Evolutionary conservation across 139 green algal species (phyloP), one percentile per base, ranked within the genome.

Genomic region (Tetradesmus lagerheimii): DNA sequence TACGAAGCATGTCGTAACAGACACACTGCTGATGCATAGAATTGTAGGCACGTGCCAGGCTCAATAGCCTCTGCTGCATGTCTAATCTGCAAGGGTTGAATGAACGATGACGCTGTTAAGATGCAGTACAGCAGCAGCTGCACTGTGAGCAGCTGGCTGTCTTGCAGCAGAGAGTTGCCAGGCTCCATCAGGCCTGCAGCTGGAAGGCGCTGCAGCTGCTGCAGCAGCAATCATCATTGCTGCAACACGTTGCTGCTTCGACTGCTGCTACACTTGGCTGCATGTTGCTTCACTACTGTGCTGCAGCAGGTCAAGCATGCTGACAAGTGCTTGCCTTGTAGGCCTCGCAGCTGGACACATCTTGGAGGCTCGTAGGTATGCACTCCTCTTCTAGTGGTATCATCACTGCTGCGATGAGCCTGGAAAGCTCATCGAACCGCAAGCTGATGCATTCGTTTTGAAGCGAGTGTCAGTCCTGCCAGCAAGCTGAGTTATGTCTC

Each of bases 341-440:
- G 20, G 87, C 87, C 35, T 91, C 87, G 57, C 78, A 82, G 53
- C 78, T 87, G 53, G 76, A 47, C 34, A 87, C 79, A 80, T 91
- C 87, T 31, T 91, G 53, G 16, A 86, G 43, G 53, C 78, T 90
- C 6, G 86, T 79, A 18, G 41, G 38, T 11, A 43, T 50, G 25
- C 37, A 15, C 27, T 89, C 84, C 15, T 89, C 64, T 1, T 89
- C 84, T 6, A 82, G 41, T 8, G 66, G 41, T 64, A 89, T 89
- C 84, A 89, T 89, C 8, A 57, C 5, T n/a, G 57, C 57, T 71
- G 57, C 57, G 57, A 71, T 71, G 23, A 71, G 57, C 57, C 57
- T 8, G 12, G 57, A 11, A n/a, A 6, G 57, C 57, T 71, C 57
- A 71, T 71, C 23, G 57, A 71, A 71, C 25, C 57, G 25, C 57